Conservation (phyloP, 2,329 filamentous ascomycete species). For the Mollisiaceae sp. region DNA sequence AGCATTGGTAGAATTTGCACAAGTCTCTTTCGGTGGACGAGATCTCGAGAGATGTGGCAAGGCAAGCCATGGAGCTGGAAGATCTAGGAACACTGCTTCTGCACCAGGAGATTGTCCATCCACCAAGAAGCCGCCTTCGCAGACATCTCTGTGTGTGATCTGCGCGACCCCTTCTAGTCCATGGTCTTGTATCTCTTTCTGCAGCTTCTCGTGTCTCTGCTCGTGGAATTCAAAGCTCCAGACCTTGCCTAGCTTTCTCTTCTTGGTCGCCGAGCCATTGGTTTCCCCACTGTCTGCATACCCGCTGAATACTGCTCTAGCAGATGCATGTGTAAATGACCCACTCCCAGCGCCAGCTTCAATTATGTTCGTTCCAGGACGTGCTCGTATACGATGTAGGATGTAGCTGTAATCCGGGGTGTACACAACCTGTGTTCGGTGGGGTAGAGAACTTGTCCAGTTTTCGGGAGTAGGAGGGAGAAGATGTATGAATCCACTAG, state of each 20-base stretch:
- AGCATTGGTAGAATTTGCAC: not conserved
- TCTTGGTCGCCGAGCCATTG: slow-evolving; percentile 42
- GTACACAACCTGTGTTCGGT: slow-evolving; percentile 86
- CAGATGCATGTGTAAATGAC: slow-evolving; percentile 82
- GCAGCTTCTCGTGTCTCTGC: slow-evolving; percentile 71
- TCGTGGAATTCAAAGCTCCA: slow-evolving; percentile 86
- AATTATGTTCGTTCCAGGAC: slow-evolving; percentile 75
- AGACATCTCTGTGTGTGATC: slow-evolving; percentile 81
- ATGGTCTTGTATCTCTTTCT: slow-evolving; percentile 72
- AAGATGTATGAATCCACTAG: slow-evolving; percentile 77
- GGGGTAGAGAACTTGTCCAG: slow-evolving; percentile 80
- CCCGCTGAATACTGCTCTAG: slow-evolving; percentile 76
- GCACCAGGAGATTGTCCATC: slow-evolving; percentile 62
- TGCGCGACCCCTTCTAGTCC: slow-evolving; percentile 68
- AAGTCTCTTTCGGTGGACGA: slow-evolving; percentile 36
- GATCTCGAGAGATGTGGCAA: slow-evolving; percentile 74
- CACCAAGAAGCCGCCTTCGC: slow-evolving; percentile 73
- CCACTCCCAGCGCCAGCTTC: slow-evolving; percentile 84
- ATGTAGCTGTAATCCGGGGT: slow-evolving; percentile 88
- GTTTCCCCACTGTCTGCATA: slow-evolving; percentile 54
- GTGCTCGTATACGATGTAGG: slow-evolving; percentile 74
- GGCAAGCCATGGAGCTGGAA: slow-evolving; percentile 82
- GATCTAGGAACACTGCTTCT: slow-evolving; percentile 77
- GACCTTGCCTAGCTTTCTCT: slow-evolving; percentile 65
- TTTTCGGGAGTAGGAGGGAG: slow-evolving; percentile 80